Evolutionary conservation across 768 basidiomycete genomes (phyloP).

Genomic region (Dacryopinax spathularia): DNA sequence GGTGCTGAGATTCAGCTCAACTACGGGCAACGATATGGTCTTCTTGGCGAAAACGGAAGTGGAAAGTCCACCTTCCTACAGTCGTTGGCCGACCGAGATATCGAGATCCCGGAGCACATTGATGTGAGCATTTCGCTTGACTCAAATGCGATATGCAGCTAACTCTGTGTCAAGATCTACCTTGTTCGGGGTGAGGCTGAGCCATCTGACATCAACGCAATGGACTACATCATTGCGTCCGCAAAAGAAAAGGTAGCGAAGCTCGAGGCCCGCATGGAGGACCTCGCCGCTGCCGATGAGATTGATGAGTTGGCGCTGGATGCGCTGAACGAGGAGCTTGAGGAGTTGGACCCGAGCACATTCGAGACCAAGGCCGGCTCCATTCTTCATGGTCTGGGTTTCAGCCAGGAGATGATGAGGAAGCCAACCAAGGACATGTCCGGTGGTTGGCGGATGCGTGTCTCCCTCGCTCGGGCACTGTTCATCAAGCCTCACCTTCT

Average conservation of each 20-base stretch:
- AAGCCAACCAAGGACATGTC: slow-evolving; percentile 97
- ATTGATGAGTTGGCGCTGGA: slow-evolving; percentile 84
- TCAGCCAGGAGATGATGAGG: slow-evolving; percentile 80
- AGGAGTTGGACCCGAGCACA: slow-evolving; percentile 88
- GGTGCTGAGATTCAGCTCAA: slow-evolving; percentile 61
- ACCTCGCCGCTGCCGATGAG: slow-evolving; percentile 74
- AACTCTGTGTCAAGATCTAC: slow-evolving; percentile 45
- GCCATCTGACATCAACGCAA: slow-evolving; percentile 86
- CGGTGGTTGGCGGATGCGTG: slow-evolving; percentile 99
- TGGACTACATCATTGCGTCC: slow-evolving; percentile 90
- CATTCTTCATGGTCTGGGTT: slow-evolving; percentile 95
- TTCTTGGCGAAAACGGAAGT: slow-evolving; percentile 95
- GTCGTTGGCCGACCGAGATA: slow-evolving; percentile 89
- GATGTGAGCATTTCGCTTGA: slow-evolving; percentile 34
- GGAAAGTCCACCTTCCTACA: slow-evolving; percentile 98
- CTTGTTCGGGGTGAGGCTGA: slow-evolving; percentile 92
- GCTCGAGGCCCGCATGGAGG: slow-evolving; percentile 87
- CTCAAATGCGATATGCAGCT: neutral
- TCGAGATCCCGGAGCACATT: slow-evolving; percentile 85
- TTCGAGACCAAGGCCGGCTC: slow-evolving; percentile 93
- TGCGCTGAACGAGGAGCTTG: slow-evolving; percentile 83
- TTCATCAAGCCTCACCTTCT: slow-evolving; percentile 94
- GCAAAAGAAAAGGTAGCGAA: slow-evolving; percentile 86
- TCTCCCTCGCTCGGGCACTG: slow-evolving; percentile 86
- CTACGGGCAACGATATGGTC: slow-evolving; percentile 86